A percentile compares a stretch with the other conserved stretches of the same genome.
Evolutionary conservation across 345 rosid genomes (phyloP).

Genomic region (Pseudoturritis turrita): DNA sequence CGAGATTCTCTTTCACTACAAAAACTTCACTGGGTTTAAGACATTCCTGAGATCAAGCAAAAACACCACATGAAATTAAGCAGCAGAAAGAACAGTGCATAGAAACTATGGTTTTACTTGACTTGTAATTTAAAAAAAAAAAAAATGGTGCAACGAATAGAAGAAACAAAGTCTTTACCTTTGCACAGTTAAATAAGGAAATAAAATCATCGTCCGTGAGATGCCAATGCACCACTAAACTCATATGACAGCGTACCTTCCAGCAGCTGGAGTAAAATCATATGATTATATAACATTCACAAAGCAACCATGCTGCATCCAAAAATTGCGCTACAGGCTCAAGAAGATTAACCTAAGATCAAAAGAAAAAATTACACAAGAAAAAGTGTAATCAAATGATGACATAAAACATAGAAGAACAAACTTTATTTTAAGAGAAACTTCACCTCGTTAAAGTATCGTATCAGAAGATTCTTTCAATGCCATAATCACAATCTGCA

Average conservation of each 20-base stretch:
- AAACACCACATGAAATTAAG: not conserved
- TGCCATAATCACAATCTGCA: constrained; percentile 97
- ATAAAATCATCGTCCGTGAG: constrained; percentile 88
- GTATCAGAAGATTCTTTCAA: constrained; percentile 89
- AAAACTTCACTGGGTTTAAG: constrained; percentile 88
- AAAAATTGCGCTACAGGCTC: constrained; percentile 91
- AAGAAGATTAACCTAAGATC: constrained; percentile 88
- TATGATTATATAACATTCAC: constrained; percentile 18
- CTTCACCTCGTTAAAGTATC: constrained; percentile 77
- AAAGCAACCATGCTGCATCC: constrained; percentile 54
- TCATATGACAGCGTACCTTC: constrained; percentile 90
- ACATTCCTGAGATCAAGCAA: constrained; percentile 50
- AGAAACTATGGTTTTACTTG: not conserved
- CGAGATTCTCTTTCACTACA: constrained; percentile 82
- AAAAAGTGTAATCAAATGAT: not conserved
- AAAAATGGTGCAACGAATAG: not conserved
- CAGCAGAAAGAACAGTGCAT: not conserved
- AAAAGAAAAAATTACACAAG: not conserved
- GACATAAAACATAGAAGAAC: not conserved
- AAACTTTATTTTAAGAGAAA: not conserved
- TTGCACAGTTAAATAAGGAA: constrained; percentile 84
- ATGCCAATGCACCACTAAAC: constrained; percentile 97
- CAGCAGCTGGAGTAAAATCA: constrained; percentile 81
- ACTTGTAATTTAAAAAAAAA: not conserved
- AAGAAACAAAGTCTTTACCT: constrained; percentile 68